Base-by-base conservation (phyloP, 305 asterid genomes). In the Solanum hybrid region DNA sequence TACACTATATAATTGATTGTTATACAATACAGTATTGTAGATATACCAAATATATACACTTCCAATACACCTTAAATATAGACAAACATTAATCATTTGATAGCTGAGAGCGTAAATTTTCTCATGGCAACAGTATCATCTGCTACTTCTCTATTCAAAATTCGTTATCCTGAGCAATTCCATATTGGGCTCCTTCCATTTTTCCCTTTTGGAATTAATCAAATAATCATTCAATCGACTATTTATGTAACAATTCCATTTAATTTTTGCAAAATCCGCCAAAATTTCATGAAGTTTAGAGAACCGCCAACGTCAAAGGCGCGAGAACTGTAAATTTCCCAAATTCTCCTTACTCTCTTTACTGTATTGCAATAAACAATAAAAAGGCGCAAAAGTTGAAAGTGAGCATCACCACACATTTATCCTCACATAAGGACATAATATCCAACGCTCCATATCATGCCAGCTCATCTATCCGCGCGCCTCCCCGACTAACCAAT, bases 401-500 rank as follows among this genome's bases (percentile, higher is more conserved):
- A 57, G 26, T 61, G 27, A 57, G n/a, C 88, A 3, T 7, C 77
- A 85, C 88, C 32, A 45, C 33, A 65, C 7, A 32, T 85, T 84
- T 51, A 51, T 84, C 88, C 39, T 51, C 39, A 29, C 20, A 41
- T 7, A 3, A 84, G 10, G 31, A 51, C 39, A 85, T 3, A 32
- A 85, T 7, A 85, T 85, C 88, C 33, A n/a, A 32, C 88, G 88
- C 9, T 32, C 32, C 33, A 31, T 11, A 33, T 15, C 5, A 13
- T 8, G 70, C 87, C 91, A 88, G 11, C 45, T 85, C 91, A 78
- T 88, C 91, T 0, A 91, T 91, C 93, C 89, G 81, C 32, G 31
- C 24, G 15, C 39, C 79, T 65, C 73, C 57, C 3, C 0, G 2
- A 61, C 3, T 27, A 45, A 85, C 92, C 90, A 91, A 91, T 91